Evolutionary conservation across 805 yeast genomes (phyloP).

Genomic region (Sugiyamaella marilandica): DNA sequence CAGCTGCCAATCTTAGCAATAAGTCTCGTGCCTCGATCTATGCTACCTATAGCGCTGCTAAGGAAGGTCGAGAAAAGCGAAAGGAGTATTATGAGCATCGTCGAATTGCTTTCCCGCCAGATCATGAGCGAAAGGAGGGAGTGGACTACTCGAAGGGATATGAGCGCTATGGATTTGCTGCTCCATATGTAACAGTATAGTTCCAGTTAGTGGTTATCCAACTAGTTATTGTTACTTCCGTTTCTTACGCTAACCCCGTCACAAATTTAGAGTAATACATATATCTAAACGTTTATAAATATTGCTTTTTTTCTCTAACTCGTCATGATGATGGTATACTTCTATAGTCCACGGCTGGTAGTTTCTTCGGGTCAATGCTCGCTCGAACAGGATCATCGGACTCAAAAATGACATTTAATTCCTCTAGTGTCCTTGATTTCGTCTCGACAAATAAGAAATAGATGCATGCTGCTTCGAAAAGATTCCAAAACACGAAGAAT

Average conservation of each 20-base stretch:
- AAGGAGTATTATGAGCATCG: constrained; percentile 13
- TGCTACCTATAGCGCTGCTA: constrained; percentile 12
- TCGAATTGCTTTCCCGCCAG: constrained; percentile 14
- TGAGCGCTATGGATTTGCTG: constrained; percentile 14
- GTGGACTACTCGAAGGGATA: constrained; percentile 12
- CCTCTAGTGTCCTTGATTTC: constrained; percentile 20
- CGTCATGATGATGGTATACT: too few relatives aligned
- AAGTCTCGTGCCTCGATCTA: constrained; percentile 12
- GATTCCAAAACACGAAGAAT: constrained; percentile 32
- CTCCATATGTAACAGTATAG: constrained; percentile 8
- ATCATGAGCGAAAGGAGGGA: constrained; percentile 12
- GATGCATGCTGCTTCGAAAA: constrained; percentile 34
- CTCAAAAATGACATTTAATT: constrained; percentile 13
- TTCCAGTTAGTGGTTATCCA: not conserved
- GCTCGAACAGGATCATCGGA: constrained; percentile 13
- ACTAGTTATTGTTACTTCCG: not conserved
- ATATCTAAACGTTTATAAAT: too few relatives aligned
- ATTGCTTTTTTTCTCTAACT: too few relatives aligned
- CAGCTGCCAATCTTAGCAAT: constrained; percentile 8
- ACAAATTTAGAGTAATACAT: too few relatives aligned
- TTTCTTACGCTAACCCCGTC: too few relatives aligned
- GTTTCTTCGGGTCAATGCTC: not conserved
- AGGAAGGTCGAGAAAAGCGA: constrained; percentile 11
- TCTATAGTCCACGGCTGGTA: not conserved
- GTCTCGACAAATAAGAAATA: constrained; percentile 24